Base-by-base conservation (phyloP, 192 early-diverging fungal genomes). In the Phycomyces nitens region DNA sequence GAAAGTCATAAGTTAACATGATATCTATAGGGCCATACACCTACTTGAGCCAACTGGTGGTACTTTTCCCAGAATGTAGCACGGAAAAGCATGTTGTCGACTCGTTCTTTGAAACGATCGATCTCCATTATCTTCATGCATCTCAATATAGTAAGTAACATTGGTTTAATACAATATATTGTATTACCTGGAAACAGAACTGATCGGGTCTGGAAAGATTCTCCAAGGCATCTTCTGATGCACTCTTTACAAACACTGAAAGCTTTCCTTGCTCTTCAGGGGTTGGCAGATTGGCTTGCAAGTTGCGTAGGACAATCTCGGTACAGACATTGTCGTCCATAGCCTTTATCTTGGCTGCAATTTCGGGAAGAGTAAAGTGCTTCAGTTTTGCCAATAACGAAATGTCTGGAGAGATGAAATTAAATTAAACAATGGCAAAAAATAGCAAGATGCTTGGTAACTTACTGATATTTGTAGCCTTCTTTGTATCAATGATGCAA, bases 181-280 rank as follows among this genome's bases (percentile, higher is more conserved):
- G 38, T 1, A 47, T 53, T 66, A 80, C 78, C 74, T 85, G 88
- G 15, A 86, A 72, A 70, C 86, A 89, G 74, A 93, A 93, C 12
- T 71, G 77, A 24, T 93, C 91, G 3, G 91, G 78, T 5, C 78
- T 69, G 11, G 86, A 84, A 41, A 92, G 72, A n/a, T 74, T 79
- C 24, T 71, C 83, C 66, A 82, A 75, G 68, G 74, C 80, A 71
- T 81, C 81, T 5, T 88, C 86, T 4, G 84, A 67, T 6, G 83
- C 85, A 57, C 84, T 82, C 58, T 82, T 86, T 20, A 67, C 64
- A 73, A 87, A 91, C 15, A 86, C 85, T 12, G 86, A 79, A n/a
- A 93, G 61, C 56, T 88, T 80, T 16, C 91, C 91, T 67, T 84
- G 77, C 62, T 92, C 91, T 62, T 90, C 88, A 8, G 91, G 75